Evolutionary conservation across 306 rosid species (phyloP), one percentile per base, ranked within the genome.

Genomic region (Cucurbita moschata): DNA sequence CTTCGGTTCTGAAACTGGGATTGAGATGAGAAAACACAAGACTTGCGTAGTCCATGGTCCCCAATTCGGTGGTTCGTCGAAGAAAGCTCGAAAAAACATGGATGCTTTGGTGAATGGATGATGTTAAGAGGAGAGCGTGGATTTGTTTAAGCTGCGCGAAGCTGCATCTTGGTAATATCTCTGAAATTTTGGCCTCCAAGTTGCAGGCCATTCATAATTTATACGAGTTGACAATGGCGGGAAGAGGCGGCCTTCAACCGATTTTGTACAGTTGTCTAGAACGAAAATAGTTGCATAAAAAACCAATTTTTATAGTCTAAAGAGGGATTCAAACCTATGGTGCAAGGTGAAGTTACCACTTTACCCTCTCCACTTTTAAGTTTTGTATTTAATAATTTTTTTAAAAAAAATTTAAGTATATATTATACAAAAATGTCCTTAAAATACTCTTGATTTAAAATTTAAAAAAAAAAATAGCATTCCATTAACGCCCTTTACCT

Each of bases 1-100:
- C 66, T 54, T 80, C 55, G 26, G 60, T 55, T 12, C 57, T 21
- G 23, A 52, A 37, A 30, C 7, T 18, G 44, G 12, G 35, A 75
- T 26, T 21, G 43, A 72, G 63, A 37, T 64, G 83, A 46, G 80
- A 76, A 73, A 47, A 64, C 11, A 76, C 18, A 39, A 61, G 58
- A 72, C 1, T 16, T 14, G 83, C 53, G 43, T 64, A 72, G 4
- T 76, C 80, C 83, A 80, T 80, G 5, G 62, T 16, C 42, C 77
- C 75, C 42, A 80, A 72, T 65, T 76, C 83, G 56, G 83, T 72
- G 80, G 58, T 56, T 12, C 77, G 83, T 40, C 65, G 71, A 19
- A 80, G 72, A 56, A 80, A 72, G 37, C 57, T 72, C 0, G 80
- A 72, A 63, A 65, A 65, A 51, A 77, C 19, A 23, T 55, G 80